Percentiles rank a stretch among this genome's conserved stretches.
Conservation (phyloP, 495 filamentous ascomycete genomes). For the Aspergillus haitiensis region DNA sequence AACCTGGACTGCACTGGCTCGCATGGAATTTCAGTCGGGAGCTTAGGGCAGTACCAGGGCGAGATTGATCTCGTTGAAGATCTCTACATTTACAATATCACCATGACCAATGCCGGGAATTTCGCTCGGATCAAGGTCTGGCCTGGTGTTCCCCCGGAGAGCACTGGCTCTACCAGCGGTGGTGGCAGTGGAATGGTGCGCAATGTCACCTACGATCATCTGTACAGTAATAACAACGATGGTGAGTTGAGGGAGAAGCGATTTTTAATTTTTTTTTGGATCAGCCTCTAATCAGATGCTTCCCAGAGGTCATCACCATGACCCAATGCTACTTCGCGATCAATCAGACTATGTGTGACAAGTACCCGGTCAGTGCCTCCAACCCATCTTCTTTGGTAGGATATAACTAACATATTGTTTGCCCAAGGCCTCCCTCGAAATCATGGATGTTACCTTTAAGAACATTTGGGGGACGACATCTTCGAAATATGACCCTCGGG, state of each 20-base stretch:
- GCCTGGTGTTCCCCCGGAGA: constrained; percentile 6
- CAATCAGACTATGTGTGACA: constrained; percentile 15
- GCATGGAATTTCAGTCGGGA: constrained; percentile 18
- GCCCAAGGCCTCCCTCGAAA: not conserved
- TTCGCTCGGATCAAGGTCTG: constrained; percentile 18
- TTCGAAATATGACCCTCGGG: constrained; percentile 10
- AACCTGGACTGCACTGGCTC: constrained; percentile 17
- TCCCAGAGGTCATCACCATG: not conserved
- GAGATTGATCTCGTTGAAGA: constrained; percentile 12
- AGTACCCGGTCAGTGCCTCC: constrained; percentile 8
- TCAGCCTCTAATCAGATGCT: no score
- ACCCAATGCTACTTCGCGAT: constrained; percentile 12
- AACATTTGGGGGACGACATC: constrained; percentile 13
- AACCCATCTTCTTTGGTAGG: no score
- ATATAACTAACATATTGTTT: not conserved
- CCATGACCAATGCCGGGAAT: constrained; percentile 11
- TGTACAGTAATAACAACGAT: constrained; percentile 14
- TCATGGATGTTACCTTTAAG: constrained; percentile 15
- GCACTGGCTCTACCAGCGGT: not conserved
- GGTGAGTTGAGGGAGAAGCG: not conserved
- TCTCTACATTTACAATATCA: constrained; percentile 17
- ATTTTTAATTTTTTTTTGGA: no score
- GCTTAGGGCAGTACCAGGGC: constrained; percentile 12
- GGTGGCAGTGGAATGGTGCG: constrained; percentile 11
- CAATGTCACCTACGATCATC: constrained; percentile 18